Evolutionary conservation across 768 basidiomycete species (phyloP), one percentile per base, ranked within the genome.

Genomic region (Collybiopsis luxurians): DNA sequence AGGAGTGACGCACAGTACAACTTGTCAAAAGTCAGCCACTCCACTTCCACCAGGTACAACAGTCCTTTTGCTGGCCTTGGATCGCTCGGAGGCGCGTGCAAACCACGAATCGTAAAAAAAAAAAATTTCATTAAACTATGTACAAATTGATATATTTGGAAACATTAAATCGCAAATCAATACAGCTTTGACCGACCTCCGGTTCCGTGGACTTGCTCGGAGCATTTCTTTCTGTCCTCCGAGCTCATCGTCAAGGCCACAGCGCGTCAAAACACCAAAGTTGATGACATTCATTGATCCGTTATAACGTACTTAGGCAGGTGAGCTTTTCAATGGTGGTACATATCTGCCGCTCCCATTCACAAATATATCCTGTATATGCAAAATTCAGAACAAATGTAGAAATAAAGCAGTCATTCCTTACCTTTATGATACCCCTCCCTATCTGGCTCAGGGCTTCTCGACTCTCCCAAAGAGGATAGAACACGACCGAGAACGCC

Each of bases 381-480:
- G 15, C n/a, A n/a, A n/a, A n/a, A n/a, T n/a, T n/a, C n/a, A n/a
- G 7, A 38, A 4, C 15, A 43, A 30, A 23, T 39, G 21, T 24
- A 7, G 9, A 24, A 26, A 4, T 0, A 19, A 44, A 50, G 27
- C 19, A 23, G 45, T 38, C 48, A 28, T 38, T 3, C 54, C 69
- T 50, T 39, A 87, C 90, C 80, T 85, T 90, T 60, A 84, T 60
- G 40, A 92, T 71, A 6, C 92, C 90, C 47, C 67, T 69, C 24
- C 59, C 31, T 48, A 95, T 90, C 67, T 82, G 71, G 5, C 13
- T 34, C 45, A 98, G 65, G 0, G 89, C 91, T 4, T 60, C 73
- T 40, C 91, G 75, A 53, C 89, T 92, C 75, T 98, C 95, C 73
- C 79, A 96, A 3, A 96, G 73, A 19, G 95, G 95, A 64, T 92